phyloP scores from a whole-genome alignment of 768 basidiomycete species.

The Termitomyces sp. region DNA sequence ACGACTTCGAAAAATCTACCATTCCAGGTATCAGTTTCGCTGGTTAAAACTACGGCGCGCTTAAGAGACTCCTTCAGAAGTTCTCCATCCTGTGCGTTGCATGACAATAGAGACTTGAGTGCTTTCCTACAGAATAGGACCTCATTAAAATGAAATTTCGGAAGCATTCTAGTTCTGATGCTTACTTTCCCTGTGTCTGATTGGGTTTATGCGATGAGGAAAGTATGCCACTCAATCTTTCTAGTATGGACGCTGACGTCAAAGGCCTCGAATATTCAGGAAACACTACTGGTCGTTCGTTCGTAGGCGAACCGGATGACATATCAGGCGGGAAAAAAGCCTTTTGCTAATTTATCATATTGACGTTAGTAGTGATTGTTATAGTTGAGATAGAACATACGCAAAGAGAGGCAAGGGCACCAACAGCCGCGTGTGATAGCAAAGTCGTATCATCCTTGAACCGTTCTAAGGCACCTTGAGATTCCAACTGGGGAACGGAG shows the following conservation, averaged over 20 bases:
- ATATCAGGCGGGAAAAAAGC: constrained; percentile 67
- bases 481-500: constrained; percentile 49
- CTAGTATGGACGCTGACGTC: constrained; percentile 46
- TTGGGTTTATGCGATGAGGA: constrained; percentile 49
- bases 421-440: constrained; percentile 78
- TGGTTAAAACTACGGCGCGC: constrained; percentile 60
- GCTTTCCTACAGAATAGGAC: constrained; percentile 54
- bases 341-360: constrained; percentile 49
- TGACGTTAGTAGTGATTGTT: constrained; percentile 1
- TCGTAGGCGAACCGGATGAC: constrained; percentile 57
- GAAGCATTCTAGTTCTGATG: constrained; percentile 4
- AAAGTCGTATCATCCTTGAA: constrained; percentile 67
- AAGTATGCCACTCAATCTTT: constrained; percentile 66
- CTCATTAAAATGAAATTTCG: constrained; percentile 5
- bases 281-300: constrained; percentile 37
- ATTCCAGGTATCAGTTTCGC: constrained; percentile 50
- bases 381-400: constrained; percentile 43
- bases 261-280: constrained; percentile 52
- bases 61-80: constrained; percentile 63
- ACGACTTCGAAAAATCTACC: constrained; percentile 76
- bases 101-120: constrained; percentile 60
- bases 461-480: constrained; percentile 46
- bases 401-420: constrained; percentile 82
- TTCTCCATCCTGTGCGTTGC: constrained; percentile 46
- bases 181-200: constrained; percentile 64